Base-by-base conservation (phyloP, 2,329 filamentous ascomycete genomes). In the Alternaria novae-zelandiae region DNA sequence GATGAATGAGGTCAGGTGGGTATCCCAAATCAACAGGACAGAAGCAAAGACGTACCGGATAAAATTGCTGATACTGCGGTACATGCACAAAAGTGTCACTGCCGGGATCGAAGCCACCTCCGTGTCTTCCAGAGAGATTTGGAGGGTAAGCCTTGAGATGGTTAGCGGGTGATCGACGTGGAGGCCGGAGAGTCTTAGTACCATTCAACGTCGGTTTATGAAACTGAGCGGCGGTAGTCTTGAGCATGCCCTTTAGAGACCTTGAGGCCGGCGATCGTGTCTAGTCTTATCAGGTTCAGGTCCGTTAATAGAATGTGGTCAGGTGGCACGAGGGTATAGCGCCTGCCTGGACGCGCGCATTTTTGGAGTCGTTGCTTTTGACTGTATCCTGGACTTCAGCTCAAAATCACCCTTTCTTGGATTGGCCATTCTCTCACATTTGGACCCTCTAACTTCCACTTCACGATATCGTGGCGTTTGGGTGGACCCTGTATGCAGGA, bases 61-160 rank as follows among this genome's bases (percentile, higher is more conserved):
- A 54, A 17, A 10, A 45, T 58, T 63, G 57, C 6, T 23, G 59
- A 12, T 60, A 53, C 11, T 50, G 43, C 10, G 51, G 53, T 20
- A 61, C 47, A 30, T 53, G 63, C 6, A 63, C 59, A 50, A 69
- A 72, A 1, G 61, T 51, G 44, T 61, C 57, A 25, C 46, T 47
- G 54, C 63, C 64, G 12, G 70, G 70, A 57, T 68, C 67, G 26
- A 67, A 68, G 26, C 66, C 70, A 54, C 73, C 69, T 26, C 71
- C 71, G 71, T 74, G 72, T 61, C 58, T 64, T 30, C 58, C 61
- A 57, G 60, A 25, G 6, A 54, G 21, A 36, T 59, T 54, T 17
- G 59, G 44, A 65, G 64, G 28, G 49, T 70, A 71, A 61, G 69
- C 72, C 72, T 74, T 59, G n/a, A 23, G 20, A 50, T 17, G 26